phyloP scores from a whole-genome alignment of 441 rosid genomes.

The Viola pubescens region DNA sequence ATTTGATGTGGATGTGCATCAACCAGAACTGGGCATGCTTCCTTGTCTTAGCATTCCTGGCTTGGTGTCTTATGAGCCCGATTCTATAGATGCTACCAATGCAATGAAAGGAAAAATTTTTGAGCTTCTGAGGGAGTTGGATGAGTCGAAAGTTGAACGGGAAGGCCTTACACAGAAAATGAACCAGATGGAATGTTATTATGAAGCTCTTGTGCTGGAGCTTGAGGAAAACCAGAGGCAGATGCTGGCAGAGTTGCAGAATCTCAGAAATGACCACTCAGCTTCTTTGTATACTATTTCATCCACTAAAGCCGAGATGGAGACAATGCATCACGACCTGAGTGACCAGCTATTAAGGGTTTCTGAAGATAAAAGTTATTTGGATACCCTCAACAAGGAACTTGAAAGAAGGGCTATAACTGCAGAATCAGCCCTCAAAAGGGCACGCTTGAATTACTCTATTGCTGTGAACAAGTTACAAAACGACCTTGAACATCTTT shows the following conservation, averaged over 20 bases:
- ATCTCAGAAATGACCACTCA: slow-evolving; percentile 84
- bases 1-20: slow-evolving; percentile 58
- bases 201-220: slow-evolving; percentile 93
- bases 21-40: slow-evolving; percentile 70
- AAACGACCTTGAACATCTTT: slow-evolving; percentile 94
- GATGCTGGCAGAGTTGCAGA: slow-evolving; percentile 85
- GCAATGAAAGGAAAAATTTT: slow-evolving; percentile 71
- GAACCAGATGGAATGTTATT: slow-evolving; percentile 99
- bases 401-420: slow-evolving; percentile 69
- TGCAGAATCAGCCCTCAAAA: slow-evolving; percentile 87
- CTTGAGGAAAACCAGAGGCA: slow-evolving; percentile 97
- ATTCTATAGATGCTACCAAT: slow-evolving; percentile 45
- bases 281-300: slow-evolving; percentile 62
- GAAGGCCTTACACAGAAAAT: slow-evolving; percentile 84
- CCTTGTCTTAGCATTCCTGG: slow-evolving; percentile 59
- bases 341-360: slow-evolving; percentile 55
- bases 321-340: slow-evolving; percentile 56
- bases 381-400: slow-evolving; percentile 63
- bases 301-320: slow-evolving; percentile 76
- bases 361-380: slow-evolving; percentile 58
- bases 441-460: slow-evolving; percentile 95
- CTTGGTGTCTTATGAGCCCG: slow-evolving; percentile 52
- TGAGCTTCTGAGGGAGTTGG: slow-evolving; percentile 85
- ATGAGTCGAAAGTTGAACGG: slow-evolving; percentile 81
- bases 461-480: slow-evolving; percentile 92